Evolutionary conservation across 805 yeast genomes (phyloP), one percentile per base, ranked within the genome.

Genomic region (Candida sithepensis): DNA sequence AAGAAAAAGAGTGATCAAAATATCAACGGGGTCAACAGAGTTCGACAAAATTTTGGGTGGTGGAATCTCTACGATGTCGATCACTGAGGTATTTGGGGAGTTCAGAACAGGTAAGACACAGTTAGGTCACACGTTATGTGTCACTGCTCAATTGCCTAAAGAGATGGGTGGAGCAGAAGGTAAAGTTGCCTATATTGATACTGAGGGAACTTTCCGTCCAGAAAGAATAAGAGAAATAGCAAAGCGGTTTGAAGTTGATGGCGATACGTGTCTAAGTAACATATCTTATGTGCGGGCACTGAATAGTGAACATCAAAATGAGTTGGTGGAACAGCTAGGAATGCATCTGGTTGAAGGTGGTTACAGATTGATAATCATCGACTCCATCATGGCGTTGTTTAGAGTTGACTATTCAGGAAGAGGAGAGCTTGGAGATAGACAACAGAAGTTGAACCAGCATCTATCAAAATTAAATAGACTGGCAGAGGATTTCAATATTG

Each of bases 101-200:
- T 85, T 82, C 55, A 71, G 92, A 60, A 85, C 91, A 47, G 92
- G 92, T 37, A 85, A 85, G 59, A 84, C 91, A n/a, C 92, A 85
- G 62, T 66, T 85, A 61, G 83, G 91, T 20, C 92, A 85, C 61
- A 85, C 92, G 0, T 69, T 85, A 47, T 85, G 91, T 45, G 89
- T 85, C 12, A 82, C 90, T 1, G 74, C 89, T 36, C 92, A 85
- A 60, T 64, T 85, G 48, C 89, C 88, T 9, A 78, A 73, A 39
- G 78, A 76, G 33, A 70, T 81, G 76, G 91, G 91, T 3, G 92
- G 92, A 3, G 90, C 84, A 13, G 91, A 84, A 61, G 92, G 92
- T 0, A 85, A 85, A 65, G 88, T 85, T 23, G 84, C 87, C 9
- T 85, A 80, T 57, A 82, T 85, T 49, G 92, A 86, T 58, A 85